These are phyloP conservation scores for Skeletonema grethae DNA, from an alignment of 108 stramenopile genomes.

Conservation along the genomic window DNA sequence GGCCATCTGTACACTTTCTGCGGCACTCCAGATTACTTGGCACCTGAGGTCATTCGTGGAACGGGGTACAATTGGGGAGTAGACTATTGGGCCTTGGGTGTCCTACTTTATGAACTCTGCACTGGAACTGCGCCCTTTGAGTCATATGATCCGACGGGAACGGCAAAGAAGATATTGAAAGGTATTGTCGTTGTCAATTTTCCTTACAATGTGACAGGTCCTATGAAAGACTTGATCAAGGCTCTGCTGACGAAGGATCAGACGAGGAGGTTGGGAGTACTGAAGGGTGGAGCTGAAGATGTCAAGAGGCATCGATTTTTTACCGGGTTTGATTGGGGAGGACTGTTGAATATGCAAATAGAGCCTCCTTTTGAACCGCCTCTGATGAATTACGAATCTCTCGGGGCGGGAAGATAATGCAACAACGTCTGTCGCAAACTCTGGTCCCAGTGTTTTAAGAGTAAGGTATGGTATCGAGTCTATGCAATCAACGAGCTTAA, in stretches of 20 bases:
- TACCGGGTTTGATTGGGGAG: slow-evolving; percentile 70
- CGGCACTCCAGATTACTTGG: slow-evolving; percentile 70
- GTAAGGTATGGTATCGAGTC: neutral
- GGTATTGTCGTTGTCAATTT: slow-evolving; percentile 65
- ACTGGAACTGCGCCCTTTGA: slow-evolving; percentile 77
- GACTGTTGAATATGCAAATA: slow-evolving; percentile 60
- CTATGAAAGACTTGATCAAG: slow-evolving; percentile 58
- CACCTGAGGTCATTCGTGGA: slow-evolving; percentile 61
- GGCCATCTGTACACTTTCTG: slow-evolving; percentile 66
- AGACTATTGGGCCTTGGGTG: slow-evolving; percentile 75
- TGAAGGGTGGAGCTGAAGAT: slow-evolving; percentile 60
- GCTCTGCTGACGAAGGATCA: slow-evolving; percentile 57
- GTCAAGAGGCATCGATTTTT: slow-evolving; percentile 80
- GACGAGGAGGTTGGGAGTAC: slow-evolving; percentile 60
- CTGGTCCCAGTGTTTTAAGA: neutral
- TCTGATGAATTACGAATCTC: slow-evolving; percentile 16
- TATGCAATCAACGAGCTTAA: neutral
- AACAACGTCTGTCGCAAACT: neutral
- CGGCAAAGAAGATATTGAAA: slow-evolving; percentile 80
- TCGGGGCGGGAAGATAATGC: slow-evolving; percentile 10
- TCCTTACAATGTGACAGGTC: slow-evolving; percentile 36
- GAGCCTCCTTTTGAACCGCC: slow-evolving; percentile 88
- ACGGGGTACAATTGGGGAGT: slow-evolving; percentile 70
- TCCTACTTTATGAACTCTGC: slow-evolving; percentile 84
- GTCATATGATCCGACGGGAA: slow-evolving; percentile 73